Evolutionary conservation across 306 rosid genomes (phyloP).

Genomic region (Rosa persica): DNA sequence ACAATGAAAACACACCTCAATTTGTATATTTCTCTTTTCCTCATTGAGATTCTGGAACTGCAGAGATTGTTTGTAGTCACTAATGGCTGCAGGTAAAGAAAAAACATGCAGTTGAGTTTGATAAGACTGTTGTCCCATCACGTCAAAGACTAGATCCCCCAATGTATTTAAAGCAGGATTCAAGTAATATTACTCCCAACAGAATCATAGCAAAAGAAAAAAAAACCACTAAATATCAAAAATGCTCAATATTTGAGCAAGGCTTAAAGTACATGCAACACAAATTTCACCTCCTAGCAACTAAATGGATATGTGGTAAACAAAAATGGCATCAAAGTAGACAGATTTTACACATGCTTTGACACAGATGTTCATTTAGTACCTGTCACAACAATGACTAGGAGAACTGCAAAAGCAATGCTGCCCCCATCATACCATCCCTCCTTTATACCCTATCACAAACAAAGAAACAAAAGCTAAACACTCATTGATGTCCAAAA

Average conservation of each 20-base stretch:
- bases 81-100: conserved; percentile 53
- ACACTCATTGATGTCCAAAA: conserved; percentile 7
- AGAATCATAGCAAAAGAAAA: not conserved
- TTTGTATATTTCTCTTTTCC: conserved; percentile 87
- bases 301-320: not conserved
- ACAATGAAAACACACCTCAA: conserved; percentile 57
- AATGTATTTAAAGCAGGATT: not conserved
- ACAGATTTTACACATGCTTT: not conserved
- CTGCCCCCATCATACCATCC: conserved; percentile 99
- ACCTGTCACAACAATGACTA: conserved; percentile 95
- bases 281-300: not conserved
- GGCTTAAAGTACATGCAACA: not conserved
- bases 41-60: conserved; percentile 91
- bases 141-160: not conserved
- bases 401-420: conserved; percentile 95
- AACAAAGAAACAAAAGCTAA: conserved; percentile 20
- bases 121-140: not conserved
- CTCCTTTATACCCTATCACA: conserved; percentile 79
- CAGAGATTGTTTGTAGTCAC: conserved; percentile 94
- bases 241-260: not conserved
- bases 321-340: not conserved
- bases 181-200: not conserved
- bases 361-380: conserved; percentile 4
- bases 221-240: not conserved
- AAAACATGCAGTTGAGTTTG: conserved; percentile 5